Conservation (phyloP, 208 protist species). For the Trypanosoma platydactyli region DNA sequence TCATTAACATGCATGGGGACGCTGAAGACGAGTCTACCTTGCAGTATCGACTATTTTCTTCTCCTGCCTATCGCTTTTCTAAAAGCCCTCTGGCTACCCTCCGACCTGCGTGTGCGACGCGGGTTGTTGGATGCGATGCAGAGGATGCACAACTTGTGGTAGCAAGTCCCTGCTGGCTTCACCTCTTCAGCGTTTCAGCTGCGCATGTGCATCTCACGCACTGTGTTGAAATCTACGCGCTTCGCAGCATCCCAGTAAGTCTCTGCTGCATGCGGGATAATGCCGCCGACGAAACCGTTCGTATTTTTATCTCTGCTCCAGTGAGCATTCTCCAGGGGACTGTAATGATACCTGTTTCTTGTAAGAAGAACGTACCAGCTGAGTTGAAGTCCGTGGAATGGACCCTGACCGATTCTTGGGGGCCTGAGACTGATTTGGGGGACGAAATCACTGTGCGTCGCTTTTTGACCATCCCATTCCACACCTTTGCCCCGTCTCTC, state of each 20-base stretch:
- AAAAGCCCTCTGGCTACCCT: constrained; percentile 18
- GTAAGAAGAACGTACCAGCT: background rate
- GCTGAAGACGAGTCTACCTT: constrained; percentile 36
- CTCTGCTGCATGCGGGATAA: constrained; percentile 35
- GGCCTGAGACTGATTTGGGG: constrained; percentile 1
- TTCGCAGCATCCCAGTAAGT: constrained; percentile 41
- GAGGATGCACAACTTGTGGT: constrained; percentile 37
- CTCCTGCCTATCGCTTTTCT: constrained; percentile 19
- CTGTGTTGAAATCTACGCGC: constrained; percentile 40
- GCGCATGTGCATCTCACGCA: constrained; percentile 34
- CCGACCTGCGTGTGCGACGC: constrained; percentile 11
- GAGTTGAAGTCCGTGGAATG: constrained; percentile 4
- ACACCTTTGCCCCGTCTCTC: constrained; percentile 5
- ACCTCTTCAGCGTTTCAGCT: constrained; percentile 38
- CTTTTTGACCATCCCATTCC: constrained; percentile 19
- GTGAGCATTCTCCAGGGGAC: constrained; percentile 26
- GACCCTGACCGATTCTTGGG: constrained; percentile 17
- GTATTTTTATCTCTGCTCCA: constrained; percentile 28
- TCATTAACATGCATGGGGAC: constrained; percentile 33
- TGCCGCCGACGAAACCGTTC: constrained; percentile 2
- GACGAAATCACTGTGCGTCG: constrained; percentile 22
- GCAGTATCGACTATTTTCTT: constrained; percentile 23
- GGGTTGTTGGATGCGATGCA: constrained; percentile 2
- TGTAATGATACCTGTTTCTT: background rate
- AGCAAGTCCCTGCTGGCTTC: constrained; percentile 50